Base-by-base conservation (phyloP, 192 early-diverging fungal genomes). In the Gryganskiella cystojenkinii region DNA sequence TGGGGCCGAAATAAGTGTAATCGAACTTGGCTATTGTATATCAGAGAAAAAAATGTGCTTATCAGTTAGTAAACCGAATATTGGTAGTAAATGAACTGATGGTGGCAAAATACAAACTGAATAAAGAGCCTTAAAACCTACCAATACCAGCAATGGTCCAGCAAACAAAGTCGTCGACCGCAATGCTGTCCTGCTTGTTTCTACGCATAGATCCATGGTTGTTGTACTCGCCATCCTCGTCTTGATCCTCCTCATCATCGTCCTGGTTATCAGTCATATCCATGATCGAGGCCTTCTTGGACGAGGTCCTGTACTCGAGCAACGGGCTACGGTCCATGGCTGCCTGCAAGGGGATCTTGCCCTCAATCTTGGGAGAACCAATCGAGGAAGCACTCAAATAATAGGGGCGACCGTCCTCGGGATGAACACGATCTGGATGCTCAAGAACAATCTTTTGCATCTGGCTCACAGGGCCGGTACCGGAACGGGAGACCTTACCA, bases 371-470 rank as follows among this genome's bases (percentile, higher is more conserved):
- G 74, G 74, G 74, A 33, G 60, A 64, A 15, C 74, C 74, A 24
- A 78, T 69, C 11, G 74, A 78, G 3, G 66, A 69, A 1, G 85
- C 85, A 46, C 81, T 85, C 30, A 87, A 45, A 57, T 85, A 87
- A 17, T 72, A 60, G 7, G 80, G 61, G 13, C 78, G 67, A 25
- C 75, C 53, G 33, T 54, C 67, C 35, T 66, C 73, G 14, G 65
- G 22, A 70, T 78, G 55, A 59, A 81, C 35, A 61, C 71, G 33
- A 10, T 78, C 74, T 55, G 67, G 74, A 50, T 78, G 74, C 70
- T 87, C 80, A 19, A 94, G 82, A n/a, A 92, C 91, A 51, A 94
- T 80, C 82, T 94, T 94, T 82, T 94, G 93, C 93, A 94, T 93
- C 81, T 94, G 93, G 70, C 91, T 92, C 30, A 94, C 89, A 10